A percentile compares a stretch with the other conserved stretches of the same genome.
Conservation (phyloP, 371 early-diverging fungal genomes). For the Conidiobolus incongruus region DNA sequence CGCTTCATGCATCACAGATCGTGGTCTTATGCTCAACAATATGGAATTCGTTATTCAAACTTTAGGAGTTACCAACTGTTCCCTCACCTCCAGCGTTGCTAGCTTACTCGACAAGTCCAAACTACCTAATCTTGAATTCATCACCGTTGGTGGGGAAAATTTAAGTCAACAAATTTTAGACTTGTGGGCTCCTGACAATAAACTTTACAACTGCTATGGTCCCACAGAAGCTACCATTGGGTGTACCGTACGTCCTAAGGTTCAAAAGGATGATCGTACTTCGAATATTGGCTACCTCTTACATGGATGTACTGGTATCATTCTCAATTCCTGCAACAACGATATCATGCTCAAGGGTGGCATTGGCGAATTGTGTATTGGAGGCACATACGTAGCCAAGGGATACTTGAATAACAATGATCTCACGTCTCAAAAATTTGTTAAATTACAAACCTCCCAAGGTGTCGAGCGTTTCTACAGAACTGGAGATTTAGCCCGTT, state of each 20-base stretch:
- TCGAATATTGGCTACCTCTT: background rate
- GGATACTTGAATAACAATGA: background rate
- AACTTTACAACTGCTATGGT: background rate
- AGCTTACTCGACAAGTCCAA: background rate
- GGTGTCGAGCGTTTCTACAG: background rate
- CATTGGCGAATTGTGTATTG: background rate
- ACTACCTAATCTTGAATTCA: background rate
- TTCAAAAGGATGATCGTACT: background rate
- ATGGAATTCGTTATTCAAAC: background rate
- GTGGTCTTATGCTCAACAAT: background rate
- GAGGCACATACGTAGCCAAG: background rate
- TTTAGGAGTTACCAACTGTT: background rate
- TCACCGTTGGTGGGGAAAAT: background rate
- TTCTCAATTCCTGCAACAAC: background rate
- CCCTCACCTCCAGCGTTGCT: background rate
- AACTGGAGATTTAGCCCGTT: background rate
- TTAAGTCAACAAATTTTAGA: background rate
- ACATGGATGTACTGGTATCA: too few species aligned
- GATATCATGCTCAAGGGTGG: background rate
- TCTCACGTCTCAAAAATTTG: background rate
- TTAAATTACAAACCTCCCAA: background rate
- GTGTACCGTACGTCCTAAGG: background rate
- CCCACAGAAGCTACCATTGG: background rate
- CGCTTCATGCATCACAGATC: background rate
- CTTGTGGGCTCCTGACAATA: background rate